A percentile compares a stretch with the other conserved stretches of the same genome.
Evolutionary conservation across 108 stramenopile genomes (phyloP).

Genomic region (Nitzschia palea): DNA sequence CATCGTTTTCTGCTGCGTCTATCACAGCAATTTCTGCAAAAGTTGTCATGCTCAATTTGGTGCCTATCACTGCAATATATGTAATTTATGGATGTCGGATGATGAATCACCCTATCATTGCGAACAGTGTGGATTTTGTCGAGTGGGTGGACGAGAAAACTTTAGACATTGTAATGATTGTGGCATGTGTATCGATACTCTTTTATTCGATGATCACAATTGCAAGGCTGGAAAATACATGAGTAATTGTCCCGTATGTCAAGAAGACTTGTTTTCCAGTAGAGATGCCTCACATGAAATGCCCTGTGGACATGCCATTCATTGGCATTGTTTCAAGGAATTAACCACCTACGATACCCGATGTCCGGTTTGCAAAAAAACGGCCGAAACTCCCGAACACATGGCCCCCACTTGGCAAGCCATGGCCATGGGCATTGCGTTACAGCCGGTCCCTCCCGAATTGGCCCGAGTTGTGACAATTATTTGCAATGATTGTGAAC

Average conservation of each 20-base stretch:
- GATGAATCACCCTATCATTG: conserved; percentile 88
- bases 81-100: conserved; percentile 86
- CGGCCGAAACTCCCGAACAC: conserved; percentile 84
- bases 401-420: conserved; percentile 85
- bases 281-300: conserved; percentile 79
- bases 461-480: conserved; percentile 82
- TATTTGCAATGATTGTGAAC: conserved; percentile 82
- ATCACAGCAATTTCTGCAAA: conserved; percentile 69
- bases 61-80: conserved; percentile 82
- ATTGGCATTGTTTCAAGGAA: conserved; percentile 81
- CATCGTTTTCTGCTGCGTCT: neutral
- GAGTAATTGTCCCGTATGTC: conserved; percentile 85
- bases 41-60: conserved; percentile 72
- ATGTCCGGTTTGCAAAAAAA: conserved; percentile 89
- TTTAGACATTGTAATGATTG: conserved; percentile 85
- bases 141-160: conserved; percentile 85
- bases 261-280: conserved; percentile 77
- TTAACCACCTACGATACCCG: conserved; percentile 74
- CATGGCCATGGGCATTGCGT: conserved; percentile 74
- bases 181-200: conserved; percentile 87
- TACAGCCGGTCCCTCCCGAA: conserved; percentile 83
- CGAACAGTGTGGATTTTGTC: conserved; percentile 84
- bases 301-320: conserved; percentile 86
- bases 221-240: conserved; percentile 88
- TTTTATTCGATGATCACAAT: conserved; percentile 71